These are phyloP conservation scores for Pseudozyma tsukubaensis DNA, from an alignment of 1,284 basidiomycete genomes.

Conservation along the genomic window DNA sequence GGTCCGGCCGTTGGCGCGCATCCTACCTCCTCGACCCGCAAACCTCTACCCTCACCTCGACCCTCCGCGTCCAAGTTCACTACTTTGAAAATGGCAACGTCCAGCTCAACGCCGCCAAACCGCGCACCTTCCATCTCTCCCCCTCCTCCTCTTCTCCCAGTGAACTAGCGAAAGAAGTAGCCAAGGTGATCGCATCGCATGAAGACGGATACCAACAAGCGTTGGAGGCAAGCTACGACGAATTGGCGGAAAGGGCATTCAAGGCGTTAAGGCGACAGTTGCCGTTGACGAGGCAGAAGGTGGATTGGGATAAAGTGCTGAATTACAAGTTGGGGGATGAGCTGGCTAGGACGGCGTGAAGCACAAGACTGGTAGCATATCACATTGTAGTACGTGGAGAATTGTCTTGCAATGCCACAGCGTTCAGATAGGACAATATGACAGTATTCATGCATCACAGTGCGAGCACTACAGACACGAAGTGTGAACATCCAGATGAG, in stretches of 20 bases:
- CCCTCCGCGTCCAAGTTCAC: constrained; percentile 59
- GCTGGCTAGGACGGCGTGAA: constrained; percentile 34
- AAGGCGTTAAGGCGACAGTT: constrained; percentile 61
- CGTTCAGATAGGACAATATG: too few relatives aligned
- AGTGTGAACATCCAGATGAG: too few relatives aligned
- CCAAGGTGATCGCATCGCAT: constrained; percentile 43
- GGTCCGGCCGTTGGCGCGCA: constrained; percentile 64
- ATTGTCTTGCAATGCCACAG: background rate
- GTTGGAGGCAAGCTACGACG: constrained; percentile 47
- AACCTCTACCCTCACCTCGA: constrained; percentile 10
- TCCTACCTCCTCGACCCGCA: constrained; percentile 51
- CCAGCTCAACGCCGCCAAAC: constrained; percentile 53
- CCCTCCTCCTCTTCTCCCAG: constrained; percentile 3
- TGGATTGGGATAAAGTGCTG: constrained; percentile 68
- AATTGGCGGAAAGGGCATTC: constrained; percentile 62
- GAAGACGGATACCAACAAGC: constrained; percentile 60
- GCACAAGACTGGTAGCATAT: too few relatives aligned
- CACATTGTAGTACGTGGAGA: too few relatives aligned
- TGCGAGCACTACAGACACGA: too few relatives aligned
- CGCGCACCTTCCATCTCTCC: constrained; percentile 35
- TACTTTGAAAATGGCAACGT: constrained; percentile 69
- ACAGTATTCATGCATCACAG: too few relatives aligned
- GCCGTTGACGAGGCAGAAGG: constrained; percentile 65
- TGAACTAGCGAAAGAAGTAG: constrained; percentile 35
- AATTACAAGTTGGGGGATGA: constrained; percentile 60